phyloP scores from a whole-genome alignment of 1,284 basidiomycete species.

The Rhodotorula sp. region DNA sequence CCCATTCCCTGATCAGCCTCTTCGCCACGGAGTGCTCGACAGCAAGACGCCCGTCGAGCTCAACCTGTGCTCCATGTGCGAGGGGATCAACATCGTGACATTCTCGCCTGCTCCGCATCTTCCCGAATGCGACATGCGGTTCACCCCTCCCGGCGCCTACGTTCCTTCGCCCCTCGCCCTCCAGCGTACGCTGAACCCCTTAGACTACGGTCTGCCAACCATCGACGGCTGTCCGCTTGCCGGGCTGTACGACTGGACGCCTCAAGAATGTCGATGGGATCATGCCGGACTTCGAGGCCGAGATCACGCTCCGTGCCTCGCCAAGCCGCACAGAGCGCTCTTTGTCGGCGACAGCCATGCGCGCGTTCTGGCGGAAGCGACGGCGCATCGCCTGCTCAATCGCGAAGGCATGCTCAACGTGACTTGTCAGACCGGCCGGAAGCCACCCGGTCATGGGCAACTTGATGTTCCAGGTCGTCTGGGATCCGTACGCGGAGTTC shows the following conservation, averaged over 20 bases:
- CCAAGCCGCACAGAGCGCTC: not conserved
- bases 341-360: slow-evolving; percentile 1
- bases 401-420: too few species aligned
- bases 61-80: not conserved
- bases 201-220: slow-evolving; percentile 7
- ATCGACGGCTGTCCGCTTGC: slow-evolving; percentile 1
- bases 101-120: not conserved
- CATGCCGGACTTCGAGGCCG: slow-evolving; percentile 5
- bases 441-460: too few species aligned
- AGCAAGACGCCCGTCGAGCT: not conserved
- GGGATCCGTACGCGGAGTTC: too few species aligned
- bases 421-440: too few species aligned
- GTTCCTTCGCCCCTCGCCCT: not conserved
- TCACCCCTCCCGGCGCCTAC: slow-evolving; percentile 2
- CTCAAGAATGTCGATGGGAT: not conserved
- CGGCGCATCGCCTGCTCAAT: not conserved
- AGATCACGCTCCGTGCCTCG: slow-evolving; percentile 5
- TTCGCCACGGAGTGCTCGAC: too few species aligned
- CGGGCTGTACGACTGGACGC: slow-evolving; percentile 10
- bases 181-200: not conserved
- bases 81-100: not conserved
- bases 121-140: not conserved
- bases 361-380: not conserved
- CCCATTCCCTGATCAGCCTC: not conserved
- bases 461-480: too few species aligned